Conservation (phyloP, 352 stramenopile species). For the Phytopythium aichiense region DNA sequence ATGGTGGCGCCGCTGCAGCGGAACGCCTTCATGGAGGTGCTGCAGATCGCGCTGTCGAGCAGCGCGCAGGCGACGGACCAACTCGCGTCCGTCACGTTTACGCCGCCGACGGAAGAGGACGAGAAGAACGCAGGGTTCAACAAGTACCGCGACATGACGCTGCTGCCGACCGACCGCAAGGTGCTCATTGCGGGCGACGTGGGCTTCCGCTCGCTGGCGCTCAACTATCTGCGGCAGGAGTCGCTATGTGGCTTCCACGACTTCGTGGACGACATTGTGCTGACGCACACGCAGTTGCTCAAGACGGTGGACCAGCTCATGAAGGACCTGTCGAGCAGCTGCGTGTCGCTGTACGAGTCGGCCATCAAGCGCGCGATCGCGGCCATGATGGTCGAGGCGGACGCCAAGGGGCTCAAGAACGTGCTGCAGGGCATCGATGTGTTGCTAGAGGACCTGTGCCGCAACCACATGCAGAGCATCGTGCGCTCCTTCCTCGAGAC, state of each 20-base stretch:
- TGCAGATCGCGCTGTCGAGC: slow-evolving; percentile 30
- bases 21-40: slow-evolving; percentile 35
- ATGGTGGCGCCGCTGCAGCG: slow-evolving; percentile 37
- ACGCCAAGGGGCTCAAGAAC: slow-evolving; percentile 21
- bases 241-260: slow-evolving; percentile 53
- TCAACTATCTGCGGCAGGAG: slow-evolving; percentile 33
- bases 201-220: slow-evolving; percentile 25
- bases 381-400: slow-evolving; percentile 26
- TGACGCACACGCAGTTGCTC: slow-evolving; percentile 38
- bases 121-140: slow-evolving; percentile 26
- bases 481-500: slow-evolving; percentile 46
- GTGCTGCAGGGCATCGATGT: slow-evolving; percentile 43
- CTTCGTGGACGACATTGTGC: slow-evolving; percentile 51
- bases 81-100: slow-evolving; percentile 38
- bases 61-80: slow-evolving; percentile 41
- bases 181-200: slow-evolving; percentile 24
- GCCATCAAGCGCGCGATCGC: slow-evolving; percentile 31
- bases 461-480: slow-evolving; percentile 58
- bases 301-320: slow-evolving; percentile 39
- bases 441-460: slow-evolving; percentile 41
- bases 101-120: slow-evolving; percentile 43
- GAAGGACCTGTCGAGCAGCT: slow-evolving; percentile 40
- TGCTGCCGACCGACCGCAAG: slow-evolving; percentile 30
- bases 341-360: slow-evolving; percentile 40
- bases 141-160: slow-evolving; percentile 16